Percentiles rank a stretch among this genome's conserved stretches.
phyloP scores from a whole-genome alignment of 495 filamentous ascomycete genomes.

The Stereocaulon alpinum region DNA sequence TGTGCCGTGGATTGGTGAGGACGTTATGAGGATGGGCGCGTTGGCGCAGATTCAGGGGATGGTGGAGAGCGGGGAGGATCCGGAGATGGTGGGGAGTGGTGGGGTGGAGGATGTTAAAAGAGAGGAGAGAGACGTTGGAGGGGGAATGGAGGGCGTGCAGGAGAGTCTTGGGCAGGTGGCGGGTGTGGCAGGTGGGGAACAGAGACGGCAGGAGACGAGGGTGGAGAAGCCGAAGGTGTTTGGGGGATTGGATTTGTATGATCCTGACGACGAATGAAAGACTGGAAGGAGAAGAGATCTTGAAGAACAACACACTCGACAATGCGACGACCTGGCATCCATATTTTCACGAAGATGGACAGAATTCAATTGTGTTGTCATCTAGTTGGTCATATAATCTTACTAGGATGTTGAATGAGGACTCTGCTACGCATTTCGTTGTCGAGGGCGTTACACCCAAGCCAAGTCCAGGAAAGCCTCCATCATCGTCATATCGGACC shows the following conservation, averaged over 20 bases:
- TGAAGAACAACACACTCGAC: not conserved
- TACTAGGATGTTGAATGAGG: too few species aligned
- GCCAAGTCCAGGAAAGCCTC: not conserved
- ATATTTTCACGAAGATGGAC: too few species aligned
- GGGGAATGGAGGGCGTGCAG: conserved; percentile 20
- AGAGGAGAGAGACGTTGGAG: conserved; percentile 31
- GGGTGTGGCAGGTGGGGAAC: conserved; percentile 21
- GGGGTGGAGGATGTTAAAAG: conserved; percentile 28
- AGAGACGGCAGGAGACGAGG: not conserved
- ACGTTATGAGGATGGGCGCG: conserved; percentile 50
- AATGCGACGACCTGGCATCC: too few species aligned
- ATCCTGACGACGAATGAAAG: conserved; percentile 18
- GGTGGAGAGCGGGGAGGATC: conserved; percentile 47
- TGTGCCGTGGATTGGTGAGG: conserved; percentile 59
- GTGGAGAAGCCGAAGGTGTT: conserved; percentile 29
- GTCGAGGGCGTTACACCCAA: not conserved
- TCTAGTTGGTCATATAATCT: too few species aligned
- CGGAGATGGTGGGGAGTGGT: conserved; percentile 43
- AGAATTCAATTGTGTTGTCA: too few species aligned
- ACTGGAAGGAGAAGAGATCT: not conserved
- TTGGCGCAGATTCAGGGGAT: conserved; percentile 49
- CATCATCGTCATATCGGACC: not conserved
- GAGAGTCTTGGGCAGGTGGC: conserved; percentile 26
- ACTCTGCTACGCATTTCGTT: not conserved
- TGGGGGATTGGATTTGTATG: conserved; percentile 28